Conservation (phyloP, 371 early-diverging fungal genomes). For the Paraphysoderma sedebokerense region DNA sequence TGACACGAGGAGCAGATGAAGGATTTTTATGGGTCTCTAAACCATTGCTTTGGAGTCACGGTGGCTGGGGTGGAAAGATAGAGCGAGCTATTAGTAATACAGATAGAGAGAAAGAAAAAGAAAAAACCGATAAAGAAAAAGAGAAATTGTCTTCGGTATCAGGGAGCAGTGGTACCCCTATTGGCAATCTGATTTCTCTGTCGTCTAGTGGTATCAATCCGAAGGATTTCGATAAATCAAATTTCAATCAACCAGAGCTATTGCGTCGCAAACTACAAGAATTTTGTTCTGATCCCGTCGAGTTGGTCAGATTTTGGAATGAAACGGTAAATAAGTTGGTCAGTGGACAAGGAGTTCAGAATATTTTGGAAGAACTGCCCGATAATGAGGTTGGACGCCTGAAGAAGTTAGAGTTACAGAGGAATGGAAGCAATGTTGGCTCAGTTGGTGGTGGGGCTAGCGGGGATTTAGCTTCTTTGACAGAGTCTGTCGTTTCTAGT, state of each 20-base stretch:
- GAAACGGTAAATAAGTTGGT: slow-evolving; percentile 14
- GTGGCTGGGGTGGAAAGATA: slow-evolving; percentile 13
- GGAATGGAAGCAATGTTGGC: too few relatives aligned
- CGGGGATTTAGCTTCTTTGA: too few relatives aligned
- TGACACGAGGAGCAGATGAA: slow-evolving; percentile 46
- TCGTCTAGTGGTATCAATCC: slow-evolving; percentile 3
- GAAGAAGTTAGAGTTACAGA: too few relatives aligned
- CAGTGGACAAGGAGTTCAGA: slow-evolving; percentile 13
- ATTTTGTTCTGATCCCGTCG: slow-evolving; percentile 8
- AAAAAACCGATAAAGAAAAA: slow-evolving; percentile 10
- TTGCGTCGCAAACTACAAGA: slow-evolving; percentile 8
- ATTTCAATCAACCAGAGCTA: slow-evolving; percentile 11
- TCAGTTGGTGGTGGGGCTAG: too few relatives aligned
- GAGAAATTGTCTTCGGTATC: slow-evolving; percentile 8
- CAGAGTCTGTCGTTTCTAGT: too few relatives aligned
- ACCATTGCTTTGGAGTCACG: slow-evolving; percentile 25
- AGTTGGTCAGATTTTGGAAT: slow-evolving; percentile 10
- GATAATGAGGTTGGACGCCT: too few relatives aligned
- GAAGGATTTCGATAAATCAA: slow-evolving; percentile 8
- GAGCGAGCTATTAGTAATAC: slow-evolving; percentile 5
- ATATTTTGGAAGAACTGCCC: slow-evolving; percentile 15
- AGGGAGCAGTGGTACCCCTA: slow-evolving; percentile 9
- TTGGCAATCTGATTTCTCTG: too few relatives aligned
- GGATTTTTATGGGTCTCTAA: slow-evolving; percentile 87
- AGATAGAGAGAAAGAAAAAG: slow-evolving; percentile 1